Conservation (phyloP, 768 basidiomycete species). For the Boletus rubropictus region DNA sequence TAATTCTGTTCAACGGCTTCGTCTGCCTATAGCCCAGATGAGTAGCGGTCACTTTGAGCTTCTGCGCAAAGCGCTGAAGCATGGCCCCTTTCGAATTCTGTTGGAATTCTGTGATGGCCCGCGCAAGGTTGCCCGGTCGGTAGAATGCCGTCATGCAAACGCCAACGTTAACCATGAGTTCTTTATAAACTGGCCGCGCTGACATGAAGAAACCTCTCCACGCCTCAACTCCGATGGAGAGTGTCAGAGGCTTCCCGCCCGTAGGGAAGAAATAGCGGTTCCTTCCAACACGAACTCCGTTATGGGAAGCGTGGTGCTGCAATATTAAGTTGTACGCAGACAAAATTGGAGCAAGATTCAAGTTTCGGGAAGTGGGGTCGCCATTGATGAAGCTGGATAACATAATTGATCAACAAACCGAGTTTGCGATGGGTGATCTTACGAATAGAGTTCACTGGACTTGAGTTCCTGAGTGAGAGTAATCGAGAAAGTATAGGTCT, state of each 20-base stretch:
- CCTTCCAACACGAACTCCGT: conserved; percentile 43
- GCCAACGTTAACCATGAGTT: conserved; percentile 51
- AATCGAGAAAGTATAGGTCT: conserved; percentile 37
- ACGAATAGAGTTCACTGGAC: conserved; percentile 29
- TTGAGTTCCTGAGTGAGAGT: conserved; percentile 29
- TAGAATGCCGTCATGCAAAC: conserved; percentile 52
- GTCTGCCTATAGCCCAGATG: conserved; percentile 50
- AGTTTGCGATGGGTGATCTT: conserved; percentile 8
- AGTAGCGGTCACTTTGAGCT: conserved; percentile 50
- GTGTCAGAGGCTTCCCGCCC: conserved; percentile 11
- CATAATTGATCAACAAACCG: neutral
- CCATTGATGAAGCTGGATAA: conserved; percentile 37
- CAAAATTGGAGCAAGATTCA: conserved; percentile 39
- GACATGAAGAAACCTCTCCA: conserved; percentile 49
- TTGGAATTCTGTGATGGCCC: conserved; percentile 48
- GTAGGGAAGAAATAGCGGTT: conserved; percentile 50
- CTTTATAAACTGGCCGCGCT: conserved; percentile 42
- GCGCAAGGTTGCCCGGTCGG: conserved; percentile 55
- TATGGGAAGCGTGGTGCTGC: conserved; percentile 37
- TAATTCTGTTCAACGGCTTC: conserved; percentile 43
- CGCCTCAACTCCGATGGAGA: conserved; percentile 40
- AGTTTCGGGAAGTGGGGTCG: conserved; percentile 30
- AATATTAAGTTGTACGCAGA: conserved; percentile 46
- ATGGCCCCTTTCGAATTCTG: conserved; percentile 37
- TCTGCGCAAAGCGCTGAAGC: conserved; percentile 44